These are phyloP conservation scores for Cyclotella choctawhatcheeana DNA, from an alignment of 108 stramenopile species.

Conservation along the genomic window DNA sequence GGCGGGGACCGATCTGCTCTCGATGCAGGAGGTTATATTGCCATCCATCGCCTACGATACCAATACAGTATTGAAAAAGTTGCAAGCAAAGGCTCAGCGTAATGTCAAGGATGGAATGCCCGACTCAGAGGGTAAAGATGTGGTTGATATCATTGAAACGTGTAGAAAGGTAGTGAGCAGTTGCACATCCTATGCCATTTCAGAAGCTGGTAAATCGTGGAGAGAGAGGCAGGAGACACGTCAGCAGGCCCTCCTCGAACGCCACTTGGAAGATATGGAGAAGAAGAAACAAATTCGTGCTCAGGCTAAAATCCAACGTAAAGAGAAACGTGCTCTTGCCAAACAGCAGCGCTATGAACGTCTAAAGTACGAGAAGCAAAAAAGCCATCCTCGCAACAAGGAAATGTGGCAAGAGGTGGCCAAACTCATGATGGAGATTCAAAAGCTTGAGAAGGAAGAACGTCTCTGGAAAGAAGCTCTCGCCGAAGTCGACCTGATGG, in stretches of 20 bases:
- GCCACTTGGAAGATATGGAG: constrained; percentile 14
- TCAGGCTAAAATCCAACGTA: constrained; percentile 28
- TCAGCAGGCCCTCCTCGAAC: constrained; percentile 7
- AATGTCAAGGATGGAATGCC: constrained; percentile 41
- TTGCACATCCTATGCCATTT: constrained; percentile 24
- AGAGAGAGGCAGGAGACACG: constrained; percentile 35
- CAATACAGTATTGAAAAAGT: constrained; percentile 33
- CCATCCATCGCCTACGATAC: constrained; percentile 40
- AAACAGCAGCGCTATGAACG: constrained; percentile 29
- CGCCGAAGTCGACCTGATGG: constrained; percentile 37
- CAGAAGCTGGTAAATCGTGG: constrained; percentile 38
- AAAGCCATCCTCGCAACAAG: constrained; percentile 49
- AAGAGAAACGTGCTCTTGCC: constrained; percentile 29
- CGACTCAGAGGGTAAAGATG: constrained; percentile 34
- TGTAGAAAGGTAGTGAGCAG: constrained; percentile 44
- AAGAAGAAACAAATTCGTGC: constrained; percentile 11
- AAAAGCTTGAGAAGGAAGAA: constrained; percentile 51
- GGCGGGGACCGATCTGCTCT: constrained; percentile 39
- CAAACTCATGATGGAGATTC: constrained; percentile 44
- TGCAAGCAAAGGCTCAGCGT: constrained; percentile 48
- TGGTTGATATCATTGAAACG: constrained; percentile 42
- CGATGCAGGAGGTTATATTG: constrained; percentile 49
- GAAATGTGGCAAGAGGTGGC: constrained; percentile 51
- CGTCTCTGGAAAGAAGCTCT: constrained; percentile 44
- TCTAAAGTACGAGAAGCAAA: constrained; percentile 28